Base-by-base conservation (phyloP, 345 rosid genomes). In the Gossypium rotundifolium region DNA sequence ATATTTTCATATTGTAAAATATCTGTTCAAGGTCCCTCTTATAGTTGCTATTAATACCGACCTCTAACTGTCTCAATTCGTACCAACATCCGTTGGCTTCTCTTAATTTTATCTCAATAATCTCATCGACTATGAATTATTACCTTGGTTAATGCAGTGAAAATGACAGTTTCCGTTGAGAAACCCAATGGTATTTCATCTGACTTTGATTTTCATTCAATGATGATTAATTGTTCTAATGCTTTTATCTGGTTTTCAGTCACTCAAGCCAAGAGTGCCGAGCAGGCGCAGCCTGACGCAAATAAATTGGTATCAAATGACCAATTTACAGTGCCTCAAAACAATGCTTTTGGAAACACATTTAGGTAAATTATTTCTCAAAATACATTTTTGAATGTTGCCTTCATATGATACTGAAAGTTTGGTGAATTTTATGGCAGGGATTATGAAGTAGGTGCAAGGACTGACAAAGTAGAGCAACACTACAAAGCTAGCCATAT, bases 401-500 rank as follows among this genome's bases (percentile, higher is more conserved):
- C 18, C n/a, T 10, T 12, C 20, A 55, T 49, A 2, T 49, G 18
- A 11, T 10, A 29, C 18, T 69, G 13, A 13, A 25, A 11, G 16
- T 29, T 62, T 2, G 70, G 16, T 55, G 4, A 18, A 59, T 22
- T 27, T 16, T 2, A n/a, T 12, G 48, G 7, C 51, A 83, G 86
- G 78, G 84, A 84, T 71, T 81, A 84, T 52, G 83, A 81, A 74
- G 83, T 74, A 53, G 85, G 83, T 27, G 82, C 74, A 58, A 80
- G 92, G 75, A 86, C 83, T 11, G 68, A 81, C 55, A 71, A 80
- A 3, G 94, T 90, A 10, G 92, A 88, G 71, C 83, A 84, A 68
- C 86, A 85, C 77, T 88, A 88, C 83, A 63, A 80, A 78, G 73
- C 55, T 73, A 85, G 88, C 62, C 94, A 90, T 80, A 88, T 87